phyloP scores from a whole-genome alignment of 495 filamentous ascomycete genomes.

The Aspergillus panamensis region DNA sequence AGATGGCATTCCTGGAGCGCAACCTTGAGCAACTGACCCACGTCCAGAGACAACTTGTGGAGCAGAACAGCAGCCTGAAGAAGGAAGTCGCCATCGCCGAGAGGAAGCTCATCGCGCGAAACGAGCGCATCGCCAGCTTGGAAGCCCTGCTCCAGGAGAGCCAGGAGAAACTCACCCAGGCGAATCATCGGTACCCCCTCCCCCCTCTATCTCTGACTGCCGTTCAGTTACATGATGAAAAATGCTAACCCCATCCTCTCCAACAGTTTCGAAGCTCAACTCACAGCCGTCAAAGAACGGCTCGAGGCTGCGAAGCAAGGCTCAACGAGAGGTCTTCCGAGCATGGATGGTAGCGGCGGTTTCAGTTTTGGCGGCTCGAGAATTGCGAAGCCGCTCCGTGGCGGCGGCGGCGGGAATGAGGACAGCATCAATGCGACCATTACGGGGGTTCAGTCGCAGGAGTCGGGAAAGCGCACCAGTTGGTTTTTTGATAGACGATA shows the following conservation, averaged over 20 bases:
- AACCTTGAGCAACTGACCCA: slow-evolving; percentile 97
- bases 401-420: slow-evolving; percentile 62
- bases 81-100: slow-evolving; percentile 99
- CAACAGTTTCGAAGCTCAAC: slow-evolving; percentile 88
- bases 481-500: slow-evolving; percentile 52
- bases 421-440: slow-evolving; percentile 31
- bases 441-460: slow-evolving; percentile 45
- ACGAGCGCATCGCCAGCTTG: slow-evolving; percentile 91
- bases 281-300: slow-evolving; percentile 94
- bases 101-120: slow-evolving; percentile 90
- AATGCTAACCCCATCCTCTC: background rate
- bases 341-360: slow-evolving; percentile 55
- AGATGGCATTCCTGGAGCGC: slow-evolving; percentile 98
- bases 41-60: slow-evolving; percentile 94
- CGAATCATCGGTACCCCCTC: slow-evolving; percentile 77
- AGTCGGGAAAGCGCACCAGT: slow-evolving; percentile 46
- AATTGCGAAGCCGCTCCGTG: slow-evolving; percentile 95
- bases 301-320: slow-evolving; percentile 92
- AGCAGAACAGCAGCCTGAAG: slow-evolving; percentile 94
- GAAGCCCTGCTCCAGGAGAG: slow-evolving; percentile 92
- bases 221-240: background rate
- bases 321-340: slow-evolving; percentile 73
- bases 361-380: slow-evolving; percentile 78
- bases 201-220: background rate
- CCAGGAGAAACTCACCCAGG: slow-evolving; percentile 93